Percentiles rank a stretch among this genome's conserved stretches.
Evolutionary conservation across 345 rosid species (phyloP).

Genomic region (Eucalyptus rudis): DNA sequence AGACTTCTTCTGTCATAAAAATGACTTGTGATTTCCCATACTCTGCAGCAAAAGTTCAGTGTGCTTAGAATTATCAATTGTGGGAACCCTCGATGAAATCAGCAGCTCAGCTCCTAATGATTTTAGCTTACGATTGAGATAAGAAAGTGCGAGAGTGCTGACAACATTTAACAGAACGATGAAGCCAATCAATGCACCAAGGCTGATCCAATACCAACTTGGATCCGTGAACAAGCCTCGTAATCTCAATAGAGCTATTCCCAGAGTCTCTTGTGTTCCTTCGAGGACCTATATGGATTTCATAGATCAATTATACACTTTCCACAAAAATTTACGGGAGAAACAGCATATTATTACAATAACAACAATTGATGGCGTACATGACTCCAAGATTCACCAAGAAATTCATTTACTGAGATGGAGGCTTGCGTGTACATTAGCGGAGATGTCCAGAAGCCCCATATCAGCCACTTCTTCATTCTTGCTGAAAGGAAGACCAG

Average conservation of each 20-base stretch:
- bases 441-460: slow-evolving; percentile 61
- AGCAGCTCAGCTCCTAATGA: background rate
- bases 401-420: slow-evolving; percentile 39
- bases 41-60: slow-evolving; percentile 5
- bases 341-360: background rate
- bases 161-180: slow-evolving; percentile 17
- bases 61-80: background rate
- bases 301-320: background rate
- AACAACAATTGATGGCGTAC: slow-evolving; percentile 4
- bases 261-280: slow-evolving; percentile 14
- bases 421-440: slow-evolving; percentile 49
- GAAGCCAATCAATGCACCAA: slow-evolving; percentile 20
- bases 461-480: slow-evolving; percentile 46
- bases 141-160: slow-evolving; percentile 27
- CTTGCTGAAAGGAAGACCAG: slow-evolving; percentile 6
- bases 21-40: slow-evolving; percentile 18
- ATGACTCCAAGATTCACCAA: slow-evolving; percentile 37
- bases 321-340: background rate
- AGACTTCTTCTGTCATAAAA: background rate
- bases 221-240: slow-evolving; percentile 27
- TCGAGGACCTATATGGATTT: background rate
- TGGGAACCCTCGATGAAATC: background rate
- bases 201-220: slow-evolving; percentile 60
- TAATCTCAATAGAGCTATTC: slow-evolving; percentile 24
- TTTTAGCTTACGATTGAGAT: slow-evolving; percentile 29